phyloP scores from a whole-genome alignment of 768 basidiomycete species.

The Suillus brevipes region DNA sequence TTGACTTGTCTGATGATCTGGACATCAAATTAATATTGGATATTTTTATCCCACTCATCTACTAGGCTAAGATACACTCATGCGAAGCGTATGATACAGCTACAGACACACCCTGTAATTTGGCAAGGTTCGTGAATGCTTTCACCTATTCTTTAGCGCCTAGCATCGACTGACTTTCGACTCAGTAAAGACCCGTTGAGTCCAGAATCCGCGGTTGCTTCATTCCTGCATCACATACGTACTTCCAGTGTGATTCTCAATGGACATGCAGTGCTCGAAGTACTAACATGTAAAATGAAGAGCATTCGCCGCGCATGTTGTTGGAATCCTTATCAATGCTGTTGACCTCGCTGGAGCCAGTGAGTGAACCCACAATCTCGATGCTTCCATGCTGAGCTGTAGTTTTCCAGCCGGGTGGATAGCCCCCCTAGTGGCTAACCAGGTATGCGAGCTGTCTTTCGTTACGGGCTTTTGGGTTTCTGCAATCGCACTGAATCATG shows the following conservation, averaged over 20 bases:
- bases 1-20: no score
- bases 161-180: no score
- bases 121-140: no score
- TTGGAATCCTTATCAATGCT: constrained; percentile 80
- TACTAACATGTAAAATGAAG: constrained; percentile 28
- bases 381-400: background rate
- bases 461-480: constrained; percentile 82
- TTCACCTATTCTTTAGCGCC: no score
- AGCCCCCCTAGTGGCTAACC: constrained; percentile 64
- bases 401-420: constrained; percentile 46
- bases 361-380: constrained; percentile 31
- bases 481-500: constrained; percentile 50
- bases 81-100: no score
- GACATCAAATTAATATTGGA: no score
- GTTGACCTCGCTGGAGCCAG: constrained; percentile 79
- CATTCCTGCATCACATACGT: no score
- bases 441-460: constrained; percentile 76
- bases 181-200: no score
- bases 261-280: constrained; percentile 15
- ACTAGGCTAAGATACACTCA: no score
- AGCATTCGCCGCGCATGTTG: constrained; percentile 64
- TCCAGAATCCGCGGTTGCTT: no score
- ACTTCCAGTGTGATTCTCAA: constrained; percentile 46
- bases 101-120: no score
- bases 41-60: no score